Evolutionary conservation across 1,139 yeast species (phyloP).

Genomic region (Pichiaceae sp.): DNA sequence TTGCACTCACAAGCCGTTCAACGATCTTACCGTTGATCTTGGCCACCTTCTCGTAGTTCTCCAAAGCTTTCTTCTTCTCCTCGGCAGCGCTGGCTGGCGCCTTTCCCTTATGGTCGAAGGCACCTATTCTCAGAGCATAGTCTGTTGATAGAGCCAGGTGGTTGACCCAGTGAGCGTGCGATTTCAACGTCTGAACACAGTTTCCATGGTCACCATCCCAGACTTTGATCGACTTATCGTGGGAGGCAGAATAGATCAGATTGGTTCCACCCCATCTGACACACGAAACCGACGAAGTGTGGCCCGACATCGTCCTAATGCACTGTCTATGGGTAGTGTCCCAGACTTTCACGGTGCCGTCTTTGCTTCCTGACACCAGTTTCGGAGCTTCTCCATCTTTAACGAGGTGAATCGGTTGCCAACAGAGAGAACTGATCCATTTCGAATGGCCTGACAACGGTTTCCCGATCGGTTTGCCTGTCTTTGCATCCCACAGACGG

Average conservation of each 20-base stretch:
- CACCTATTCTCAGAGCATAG: constrained; percentile 75
- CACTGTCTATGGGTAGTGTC: constrained; percentile 70
- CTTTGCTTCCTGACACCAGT: constrained; percentile 85
- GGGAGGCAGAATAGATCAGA: constrained; percentile 81
- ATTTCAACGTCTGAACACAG: constrained; percentile 68
- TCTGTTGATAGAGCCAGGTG: constrained; percentile 90
- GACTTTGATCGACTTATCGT: constrained; percentile 86
- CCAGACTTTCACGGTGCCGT: constrained; percentile 87
- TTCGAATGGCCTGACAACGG: constrained; percentile 76
- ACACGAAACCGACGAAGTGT: constrained; percentile 82
- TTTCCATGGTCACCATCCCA: constrained; percentile 85
- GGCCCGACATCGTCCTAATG: constrained; percentile 74
- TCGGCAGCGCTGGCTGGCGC: constrained; percentile 43
- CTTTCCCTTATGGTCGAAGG: constrained; percentile 59
- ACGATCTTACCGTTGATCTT: constrained; percentile 56
- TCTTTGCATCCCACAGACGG: constrained; percentile 54
- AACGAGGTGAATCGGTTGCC: constrained; percentile 92
- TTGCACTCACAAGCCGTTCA: constrained; percentile 88
- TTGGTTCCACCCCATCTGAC: constrained; percentile 95
- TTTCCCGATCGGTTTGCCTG: constrained; percentile 69
- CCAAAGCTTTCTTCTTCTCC: constrained; percentile 50
- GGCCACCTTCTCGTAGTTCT: constrained; percentile 72
- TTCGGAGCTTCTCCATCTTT: constrained; percentile 59
- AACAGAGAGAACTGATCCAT: constrained; percentile 81
- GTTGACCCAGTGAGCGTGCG: constrained; percentile 98